These are phyloP conservation scores for Boletus rubescentipes DNA, from an alignment of 768 basidiomycete species.

Conservation along the genomic window DNA sequence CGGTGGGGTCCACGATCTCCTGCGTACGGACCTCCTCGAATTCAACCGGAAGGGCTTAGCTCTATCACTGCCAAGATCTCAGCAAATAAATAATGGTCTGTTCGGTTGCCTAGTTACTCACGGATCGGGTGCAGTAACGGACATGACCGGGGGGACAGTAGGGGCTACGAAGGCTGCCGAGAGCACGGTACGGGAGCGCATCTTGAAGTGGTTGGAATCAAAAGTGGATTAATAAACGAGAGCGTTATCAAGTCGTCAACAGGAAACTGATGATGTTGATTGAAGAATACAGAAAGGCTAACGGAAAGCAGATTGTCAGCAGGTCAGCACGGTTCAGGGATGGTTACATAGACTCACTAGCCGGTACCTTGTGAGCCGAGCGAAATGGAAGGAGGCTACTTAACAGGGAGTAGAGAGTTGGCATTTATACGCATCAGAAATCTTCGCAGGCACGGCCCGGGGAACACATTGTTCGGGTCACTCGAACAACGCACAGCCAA, in stretches of 20 bases:
- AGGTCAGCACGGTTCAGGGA: background rate
- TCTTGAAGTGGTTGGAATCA: slow-evolving; percentile 1
- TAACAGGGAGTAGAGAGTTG: background rate
- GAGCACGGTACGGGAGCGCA: slow-evolving; percentile 2
- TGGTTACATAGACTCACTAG: slow-evolving; percentile 12
- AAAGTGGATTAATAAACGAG: slow-evolving; percentile 1
- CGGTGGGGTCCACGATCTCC: slow-evolving; percentile 5
- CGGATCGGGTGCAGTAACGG: slow-evolving; percentile 1
- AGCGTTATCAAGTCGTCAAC: slow-evolving; percentile 8
- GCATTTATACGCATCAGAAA: background rate
- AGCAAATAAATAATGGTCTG: background rate
- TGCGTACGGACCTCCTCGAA: background rate
- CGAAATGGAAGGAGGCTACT: slow-evolving; percentile 9
- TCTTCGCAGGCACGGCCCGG: background rate
- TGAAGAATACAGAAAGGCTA: slow-evolving; percentile 14
- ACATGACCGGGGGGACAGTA: background rate
- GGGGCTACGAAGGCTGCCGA: slow-evolving; percentile 1
- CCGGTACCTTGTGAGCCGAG: slow-evolving; percentile 19
- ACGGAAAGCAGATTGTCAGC: background rate
- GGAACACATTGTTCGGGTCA: background rate
- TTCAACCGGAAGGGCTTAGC: background rate
- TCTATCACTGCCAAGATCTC: background rate
- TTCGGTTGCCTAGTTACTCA: background rate
- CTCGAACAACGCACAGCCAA: background rate
- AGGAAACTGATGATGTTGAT: slow-evolving; percentile 2